These are phyloP conservation scores for Mycena leptocephala DNA, from an alignment of 768 basidiomycete species.

Conservation along the genomic window DNA sequence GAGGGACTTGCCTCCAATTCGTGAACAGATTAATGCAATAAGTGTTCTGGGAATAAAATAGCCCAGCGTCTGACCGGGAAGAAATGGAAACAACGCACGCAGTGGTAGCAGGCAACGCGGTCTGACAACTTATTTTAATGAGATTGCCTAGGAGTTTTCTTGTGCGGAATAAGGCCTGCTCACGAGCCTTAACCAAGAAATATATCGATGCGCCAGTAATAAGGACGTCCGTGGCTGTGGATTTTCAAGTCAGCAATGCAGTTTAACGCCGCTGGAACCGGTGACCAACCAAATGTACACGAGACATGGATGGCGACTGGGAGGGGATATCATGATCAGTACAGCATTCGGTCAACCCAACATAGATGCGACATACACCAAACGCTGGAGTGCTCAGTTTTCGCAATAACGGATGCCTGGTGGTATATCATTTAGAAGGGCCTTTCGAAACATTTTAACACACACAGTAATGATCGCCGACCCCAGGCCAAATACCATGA, in stretches of 20 bases:
- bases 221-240: conserved; percentile 18
- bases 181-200: not conserved
- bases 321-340: not conserved
- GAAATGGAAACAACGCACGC: not conserved
- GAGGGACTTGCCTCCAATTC: not conserved
- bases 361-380: conserved; percentile 2
- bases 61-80: not conserved
- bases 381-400: not conserved
- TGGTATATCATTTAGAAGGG: no score
- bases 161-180: not conserved
- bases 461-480: no score
- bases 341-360: not conserved
- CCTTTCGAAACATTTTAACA: no score
- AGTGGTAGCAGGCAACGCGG: not conserved
- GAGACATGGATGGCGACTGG: conserved; percentile 13
- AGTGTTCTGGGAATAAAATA: not conserved
- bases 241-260: no score
- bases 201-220: conserved; percentile 11
- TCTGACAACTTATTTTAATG: not conserved
- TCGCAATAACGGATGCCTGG: conserved; percentile 10
- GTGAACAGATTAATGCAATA: conserved; percentile 11
- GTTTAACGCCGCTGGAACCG: not conserved
- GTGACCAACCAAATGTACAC: conserved; percentile 17
- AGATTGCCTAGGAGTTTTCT: not conserved
- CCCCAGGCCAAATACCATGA: conserved; percentile 1